Percentiles rank a stretch among this genome's conserved stretches.
Conservation (phyloP, 2,329 filamentous ascomycete genomes). For the Fusarium veterinarium region DNA sequence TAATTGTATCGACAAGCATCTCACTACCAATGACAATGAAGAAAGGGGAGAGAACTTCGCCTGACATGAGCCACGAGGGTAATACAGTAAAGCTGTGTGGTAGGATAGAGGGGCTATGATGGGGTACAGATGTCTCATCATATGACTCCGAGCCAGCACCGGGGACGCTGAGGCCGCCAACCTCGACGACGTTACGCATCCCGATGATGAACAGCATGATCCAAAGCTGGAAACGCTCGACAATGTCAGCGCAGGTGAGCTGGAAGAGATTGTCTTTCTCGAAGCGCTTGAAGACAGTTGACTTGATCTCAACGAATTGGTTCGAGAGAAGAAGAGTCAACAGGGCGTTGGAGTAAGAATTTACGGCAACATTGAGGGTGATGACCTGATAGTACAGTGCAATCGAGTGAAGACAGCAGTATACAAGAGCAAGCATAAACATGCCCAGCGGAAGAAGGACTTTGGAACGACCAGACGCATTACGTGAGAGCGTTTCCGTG, state of each 20-base stretch:
- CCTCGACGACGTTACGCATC: constrained; percentile 94
- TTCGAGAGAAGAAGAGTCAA: constrained; percentile 94
- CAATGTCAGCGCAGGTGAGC: constrained; percentile 93
- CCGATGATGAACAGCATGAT: constrained; percentile 97
- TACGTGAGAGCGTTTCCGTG: constrained; percentile 88
- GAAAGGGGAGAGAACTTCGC: constrained; percentile 92
- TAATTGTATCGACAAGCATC: constrained; percentile 96
- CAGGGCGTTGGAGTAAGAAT: constrained; percentile 96
- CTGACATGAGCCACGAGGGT: constrained; percentile 80
- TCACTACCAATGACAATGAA: constrained; percentile 94
- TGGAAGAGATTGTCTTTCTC: constrained; percentile 99
- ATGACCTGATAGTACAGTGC: constrained; percentile 97
- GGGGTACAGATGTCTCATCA: constrained; percentile 65
- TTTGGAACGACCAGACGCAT: constrained; percentile 89
- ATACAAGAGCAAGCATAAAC: constrained; percentile 86
- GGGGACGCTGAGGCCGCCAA: constrained; percentile 80
- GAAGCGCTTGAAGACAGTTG: constrained; percentile 97
- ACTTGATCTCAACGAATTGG: constrained; percentile 99
- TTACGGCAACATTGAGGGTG: constrained; percentile 96
- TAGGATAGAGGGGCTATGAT: constrained; percentile 79
- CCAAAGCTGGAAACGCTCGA: constrained; percentile 97
- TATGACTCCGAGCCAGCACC: constrained; percentile 63
- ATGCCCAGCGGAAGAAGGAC: constrained; percentile 89
- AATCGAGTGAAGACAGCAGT: constrained; percentile 89
- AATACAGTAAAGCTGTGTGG: constrained; percentile 92